phyloP scores from a whole-genome alignment of 1,284 basidiomycete genomes.

The Xanthoconium separans region DNA sequence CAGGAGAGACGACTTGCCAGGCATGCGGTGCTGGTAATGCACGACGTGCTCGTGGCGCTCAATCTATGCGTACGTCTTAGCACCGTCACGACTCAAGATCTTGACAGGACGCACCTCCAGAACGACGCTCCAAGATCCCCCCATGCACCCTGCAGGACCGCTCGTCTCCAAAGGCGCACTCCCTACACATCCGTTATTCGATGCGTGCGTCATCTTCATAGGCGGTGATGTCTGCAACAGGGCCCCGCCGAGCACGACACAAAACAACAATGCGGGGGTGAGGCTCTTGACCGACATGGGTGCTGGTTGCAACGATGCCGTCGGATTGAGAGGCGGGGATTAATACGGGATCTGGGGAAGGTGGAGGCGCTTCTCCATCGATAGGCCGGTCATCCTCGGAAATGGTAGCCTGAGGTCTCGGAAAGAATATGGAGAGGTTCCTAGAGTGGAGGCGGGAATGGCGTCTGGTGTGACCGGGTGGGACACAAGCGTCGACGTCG shows the following conservation, averaged over 20 bases:
- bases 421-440: too few relatives aligned
- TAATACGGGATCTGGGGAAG: constrained; percentile 17
- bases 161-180: background rate
- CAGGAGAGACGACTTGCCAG: constrained; percentile 74
- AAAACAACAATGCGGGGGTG: too few relatives aligned
- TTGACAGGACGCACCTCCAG: constrained; percentile 58
- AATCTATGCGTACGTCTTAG: constrained; percentile 43
- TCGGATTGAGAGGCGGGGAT: constrained; percentile 21
- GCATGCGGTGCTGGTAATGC: constrained; percentile 80
- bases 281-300: constrained; percentile 17
- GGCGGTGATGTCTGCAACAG: constrained; percentile 84
- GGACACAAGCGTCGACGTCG: constrained; percentile 10
- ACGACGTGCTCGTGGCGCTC: constrained; percentile 77
- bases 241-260: constrained; percentile 75
- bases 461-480: constrained; percentile 42
- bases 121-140: constrained; percentile 73
- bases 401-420: too few relatives aligned
- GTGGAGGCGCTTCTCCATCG: too few relatives aligned
- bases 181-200: constrained; percentile 5
- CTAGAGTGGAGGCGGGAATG: constrained; percentile 70
- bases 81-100: background rate
- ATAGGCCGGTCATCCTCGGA: too few relatives aligned
- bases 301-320: background rate
- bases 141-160: constrained; percentile 46
- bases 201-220: constrained; percentile 31